Conservation (phyloP, 768 basidiomycete species). For the Trichaptum fuscoviolaceum region DNA sequence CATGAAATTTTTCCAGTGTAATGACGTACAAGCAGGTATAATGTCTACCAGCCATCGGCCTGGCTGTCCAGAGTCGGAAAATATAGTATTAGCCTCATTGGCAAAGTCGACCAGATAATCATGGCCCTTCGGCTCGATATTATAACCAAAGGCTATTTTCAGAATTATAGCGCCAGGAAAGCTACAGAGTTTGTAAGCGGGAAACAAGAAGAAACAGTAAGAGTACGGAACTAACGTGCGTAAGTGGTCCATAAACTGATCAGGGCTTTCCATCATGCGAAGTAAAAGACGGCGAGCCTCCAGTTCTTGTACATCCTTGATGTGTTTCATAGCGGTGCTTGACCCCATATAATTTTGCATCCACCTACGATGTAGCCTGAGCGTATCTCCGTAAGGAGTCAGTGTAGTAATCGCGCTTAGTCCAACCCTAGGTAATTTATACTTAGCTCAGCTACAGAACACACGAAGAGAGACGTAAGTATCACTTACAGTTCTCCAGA, state of each 20-base stretch:
- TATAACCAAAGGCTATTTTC: conserved; percentile 2
- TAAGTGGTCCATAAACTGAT: not conserved
- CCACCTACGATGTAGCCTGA: conserved; percentile 59
- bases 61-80: not conserved
- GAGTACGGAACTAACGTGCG: not conserved
- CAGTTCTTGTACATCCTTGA: conserved; percentile 35
- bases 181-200: not conserved
- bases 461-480: not conserved
- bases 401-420: conserved; percentile 30
- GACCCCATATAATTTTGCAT: conserved; percentile 59
- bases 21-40: conserved; percentile 13
- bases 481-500: conserved; percentile 57
- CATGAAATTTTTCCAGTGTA: no score
- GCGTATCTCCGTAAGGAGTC: conserved; percentile 57
- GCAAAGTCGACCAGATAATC: conserved; percentile 1
- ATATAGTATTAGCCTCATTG: not conserved
- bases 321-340: conserved; percentile 36
- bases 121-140: not conserved
- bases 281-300: conserved; percentile 52
- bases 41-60: conserved; percentile 16
- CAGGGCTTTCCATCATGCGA: not conserved
- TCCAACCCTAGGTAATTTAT: not conserved
- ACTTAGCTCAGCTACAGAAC: not conserved
- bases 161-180: not conserved
- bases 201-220: not conserved